Evolutionary conservation across 2,329 filamentous ascomycete species (phyloP).

Genomic region (Chaetomiaceae sp.): DNA sequence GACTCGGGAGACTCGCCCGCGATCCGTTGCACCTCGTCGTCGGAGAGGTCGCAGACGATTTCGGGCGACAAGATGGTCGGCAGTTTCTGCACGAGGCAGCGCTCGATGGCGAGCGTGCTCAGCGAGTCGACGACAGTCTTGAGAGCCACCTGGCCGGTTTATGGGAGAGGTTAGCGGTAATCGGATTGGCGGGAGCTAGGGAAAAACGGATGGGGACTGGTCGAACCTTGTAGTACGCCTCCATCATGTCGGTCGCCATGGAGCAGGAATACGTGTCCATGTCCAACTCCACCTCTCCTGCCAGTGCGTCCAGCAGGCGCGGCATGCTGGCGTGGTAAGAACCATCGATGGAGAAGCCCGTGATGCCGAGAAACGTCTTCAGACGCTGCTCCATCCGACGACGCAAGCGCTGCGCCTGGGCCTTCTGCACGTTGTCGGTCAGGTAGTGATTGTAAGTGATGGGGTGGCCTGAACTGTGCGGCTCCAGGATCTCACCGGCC

Average conservation of each 20-base stretch:
- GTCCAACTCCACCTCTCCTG: conserved; percentile 1
- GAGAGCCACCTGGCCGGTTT: conserved; percentile 1
- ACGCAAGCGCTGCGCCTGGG: conserved; percentile 9
- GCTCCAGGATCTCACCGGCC: conserved; percentile 38
- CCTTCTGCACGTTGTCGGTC: conserved; percentile 30
- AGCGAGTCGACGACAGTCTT: conserved; percentile 5
- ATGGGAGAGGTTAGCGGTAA: not conserved
- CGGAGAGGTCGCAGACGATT: conserved; percentile 1
- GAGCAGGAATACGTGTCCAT: conserved; percentile 12
- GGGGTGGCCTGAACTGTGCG: conserved; percentile 41
- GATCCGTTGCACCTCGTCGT: not conserved
- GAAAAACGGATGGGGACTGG: no score
- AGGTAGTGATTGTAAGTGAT: conserved; percentile 48
- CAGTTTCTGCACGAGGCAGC: conserved; percentile 1
- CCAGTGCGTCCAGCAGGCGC: not conserved
- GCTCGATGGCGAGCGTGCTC: conserved; percentile 7
- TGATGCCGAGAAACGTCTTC: not conserved
- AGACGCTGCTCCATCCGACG: not conserved
- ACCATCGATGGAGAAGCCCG: not conserved
- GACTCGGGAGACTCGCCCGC: conserved; percentile 3
- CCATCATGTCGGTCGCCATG: conserved; percentile 10
- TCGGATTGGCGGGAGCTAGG: no score
- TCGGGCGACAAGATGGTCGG: conserved; percentile 2
- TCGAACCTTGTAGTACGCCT: conserved; percentile 11
- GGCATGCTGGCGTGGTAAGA: conserved; percentile 1